Conservation (phyloP, 192 early-diverging fungal species). For the Umbelopsis isabellina region DNA sequence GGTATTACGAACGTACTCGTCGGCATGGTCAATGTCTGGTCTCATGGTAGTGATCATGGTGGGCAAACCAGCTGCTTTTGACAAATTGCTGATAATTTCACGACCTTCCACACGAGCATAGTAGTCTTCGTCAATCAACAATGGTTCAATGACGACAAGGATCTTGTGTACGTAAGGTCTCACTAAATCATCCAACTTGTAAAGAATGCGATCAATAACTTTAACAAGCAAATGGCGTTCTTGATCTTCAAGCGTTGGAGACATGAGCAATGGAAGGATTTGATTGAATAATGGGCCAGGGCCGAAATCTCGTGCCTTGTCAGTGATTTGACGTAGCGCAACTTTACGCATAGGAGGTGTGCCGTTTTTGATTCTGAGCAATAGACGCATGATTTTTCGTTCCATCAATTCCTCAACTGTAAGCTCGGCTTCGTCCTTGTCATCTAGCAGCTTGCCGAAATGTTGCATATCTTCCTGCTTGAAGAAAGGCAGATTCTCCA, state of each 20-base stretch:
- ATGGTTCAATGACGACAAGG: slow-evolving; percentile 97
- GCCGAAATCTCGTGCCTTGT: slow-evolving; percentile 94
- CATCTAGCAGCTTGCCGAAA: slow-evolving; percentile 90
- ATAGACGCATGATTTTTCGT: slow-evolving; percentile 92
- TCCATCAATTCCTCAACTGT: slow-evolving; percentile 90
- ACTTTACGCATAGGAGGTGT: slow-evolving; percentile 92
- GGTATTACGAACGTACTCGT: slow-evolving; percentile 98
- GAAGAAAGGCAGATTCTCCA: slow-evolving; percentile 87
- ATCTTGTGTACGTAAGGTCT: slow-evolving; percentile 98
- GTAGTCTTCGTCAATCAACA: slow-evolving; percentile 97
- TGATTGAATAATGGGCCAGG: slow-evolving; percentile 95
- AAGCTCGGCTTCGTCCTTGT: slow-evolving; percentile 81
- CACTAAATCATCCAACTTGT: slow-evolving; percentile 95
- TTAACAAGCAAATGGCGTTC: slow-evolving; percentile 98
- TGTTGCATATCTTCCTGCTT: slow-evolving; percentile 98
- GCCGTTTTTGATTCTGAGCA: slow-evolving; percentile 99
- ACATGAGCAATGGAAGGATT: slow-evolving; percentile 95
- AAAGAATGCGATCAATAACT: slow-evolving; percentile 95
- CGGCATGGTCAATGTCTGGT: slow-evolving; percentile 97
- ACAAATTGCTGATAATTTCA: slow-evolving; percentile 97
- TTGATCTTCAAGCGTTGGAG: slow-evolving; percentile 96
- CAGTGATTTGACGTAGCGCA: slow-evolving; percentile 93
- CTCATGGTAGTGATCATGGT: slow-evolving; percentile 99
- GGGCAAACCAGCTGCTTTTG: slow-evolving; percentile 95
- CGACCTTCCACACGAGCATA: slow-evolving; percentile 97